These are phyloP conservation scores for Aureococcus anophagefferens DNA, from an alignment of 108 stramenopile genomes.

Conservation along the genomic window DNA sequence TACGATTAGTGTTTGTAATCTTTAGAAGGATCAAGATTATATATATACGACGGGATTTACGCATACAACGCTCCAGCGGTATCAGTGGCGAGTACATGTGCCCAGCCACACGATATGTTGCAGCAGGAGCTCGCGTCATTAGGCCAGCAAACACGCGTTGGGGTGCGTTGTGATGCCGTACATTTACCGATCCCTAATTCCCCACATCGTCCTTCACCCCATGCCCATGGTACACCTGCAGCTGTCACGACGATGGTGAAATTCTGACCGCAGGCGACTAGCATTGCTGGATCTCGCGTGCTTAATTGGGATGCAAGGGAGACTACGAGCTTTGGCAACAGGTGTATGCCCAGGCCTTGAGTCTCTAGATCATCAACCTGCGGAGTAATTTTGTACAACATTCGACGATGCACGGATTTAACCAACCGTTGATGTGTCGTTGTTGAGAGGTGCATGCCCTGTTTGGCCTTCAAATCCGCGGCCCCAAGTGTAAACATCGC, in stretches of 20 bases:
- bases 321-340: no score
- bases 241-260: not conserved
- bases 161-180: not conserved
- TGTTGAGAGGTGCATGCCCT: not conserved
- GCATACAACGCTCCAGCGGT: not conserved
- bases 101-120: not conserved
- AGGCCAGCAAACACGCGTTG: no score
- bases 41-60: no score
- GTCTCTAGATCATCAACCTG: no score
- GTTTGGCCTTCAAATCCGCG: constrained; percentile 9
- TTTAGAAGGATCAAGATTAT: no score
- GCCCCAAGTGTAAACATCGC: constrained; percentile 13
- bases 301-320: no score
- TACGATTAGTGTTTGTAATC: no score
- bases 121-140: not conserved
- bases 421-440: no score
- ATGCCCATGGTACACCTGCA: not conserved
- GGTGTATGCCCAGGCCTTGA: no score
- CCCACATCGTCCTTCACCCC: not conserved
- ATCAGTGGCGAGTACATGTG: not conserved
- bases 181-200: not conserved
- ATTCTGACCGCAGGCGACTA: not conserved
- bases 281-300: no score
- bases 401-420: no score
- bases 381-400: no score